phyloP scores from a whole-genome alignment of 768 basidiomycete species.

The Boletus rubropictus region DNA sequence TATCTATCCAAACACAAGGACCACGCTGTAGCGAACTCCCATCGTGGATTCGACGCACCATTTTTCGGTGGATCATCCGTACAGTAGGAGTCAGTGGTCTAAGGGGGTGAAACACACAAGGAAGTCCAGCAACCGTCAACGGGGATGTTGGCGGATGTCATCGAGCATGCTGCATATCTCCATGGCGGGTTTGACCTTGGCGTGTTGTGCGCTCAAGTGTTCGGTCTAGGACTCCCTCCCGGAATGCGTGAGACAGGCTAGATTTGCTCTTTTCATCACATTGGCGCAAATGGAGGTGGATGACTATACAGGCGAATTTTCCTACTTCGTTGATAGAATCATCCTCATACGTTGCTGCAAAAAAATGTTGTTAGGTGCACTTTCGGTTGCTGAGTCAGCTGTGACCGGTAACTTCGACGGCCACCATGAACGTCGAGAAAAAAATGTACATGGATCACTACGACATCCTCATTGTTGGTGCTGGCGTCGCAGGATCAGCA shows the following conservation, averaged over 20 bases:
- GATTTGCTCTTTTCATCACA: too few relatives aligned
- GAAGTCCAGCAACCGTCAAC: slow-evolving; percentile 50
- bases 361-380: too few relatives aligned
- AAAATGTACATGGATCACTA: slow-evolving; percentile 34
- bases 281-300: too few relatives aligned
- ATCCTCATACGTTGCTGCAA: too few relatives aligned
- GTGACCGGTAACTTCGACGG: too few relatives aligned
- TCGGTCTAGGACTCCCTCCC: slow-evolving; percentile 54
- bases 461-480: slow-evolving; percentile 87
- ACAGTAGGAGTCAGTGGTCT: slow-evolving; percentile 23
- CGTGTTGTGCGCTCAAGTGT: slow-evolving; percentile 52
- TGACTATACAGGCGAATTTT: too few relatives aligned
- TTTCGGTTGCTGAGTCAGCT: too few relatives aligned
- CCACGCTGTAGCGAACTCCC: slow-evolving; percentile 64
- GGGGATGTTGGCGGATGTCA: slow-evolving; percentile 80
- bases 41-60: slow-evolving; percentile 43
- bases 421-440: not conserved
- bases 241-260: slow-evolving; percentile 33
- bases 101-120: slow-evolving; percentile 25
- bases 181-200: slow-evolving; percentile 60
- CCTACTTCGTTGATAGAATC: too few relatives aligned
- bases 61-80: slow-evolving; percentile 70
- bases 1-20: slow-evolving; percentile 68
- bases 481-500: slow-evolving; percentile 83
- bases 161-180: slow-evolving; percentile 74